phyloP scores from a whole-genome alignment of 257 asterid genomes.

The Petunia axillaris region DNA sequence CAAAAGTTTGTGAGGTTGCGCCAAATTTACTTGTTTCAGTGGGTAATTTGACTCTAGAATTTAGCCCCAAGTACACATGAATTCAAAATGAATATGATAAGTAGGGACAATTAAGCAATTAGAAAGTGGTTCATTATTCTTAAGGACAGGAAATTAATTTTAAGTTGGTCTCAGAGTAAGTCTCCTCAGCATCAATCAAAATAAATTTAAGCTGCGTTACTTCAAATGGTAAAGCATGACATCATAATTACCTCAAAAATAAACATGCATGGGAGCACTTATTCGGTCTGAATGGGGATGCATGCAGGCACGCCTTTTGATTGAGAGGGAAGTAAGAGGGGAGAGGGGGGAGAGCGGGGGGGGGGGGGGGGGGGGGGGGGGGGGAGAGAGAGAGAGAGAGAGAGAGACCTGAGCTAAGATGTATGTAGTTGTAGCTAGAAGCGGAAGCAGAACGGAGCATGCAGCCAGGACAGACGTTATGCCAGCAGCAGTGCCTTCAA shows the following conservation, averaged over 20 bases:
- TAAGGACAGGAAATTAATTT: neutral
- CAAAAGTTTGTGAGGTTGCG: neutral
- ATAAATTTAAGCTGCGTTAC: neutral
- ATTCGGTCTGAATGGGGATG: neutral
- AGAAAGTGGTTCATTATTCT: neutral
- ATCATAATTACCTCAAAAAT: neutral
- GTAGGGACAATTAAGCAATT: neutral
- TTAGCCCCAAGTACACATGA: neutral
- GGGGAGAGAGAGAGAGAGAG: slow-evolving; percentile 34
- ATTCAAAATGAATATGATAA: neutral
- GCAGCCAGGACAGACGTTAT: slow-evolving; percentile 92
- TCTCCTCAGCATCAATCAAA: neutral
- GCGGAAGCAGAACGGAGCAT: slow-evolving; percentile 84
- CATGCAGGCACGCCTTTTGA: neutral
- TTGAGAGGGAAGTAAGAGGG: neutral
- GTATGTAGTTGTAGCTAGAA: slow-evolving; percentile 78
- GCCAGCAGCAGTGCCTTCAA: slow-evolving; percentile 99
- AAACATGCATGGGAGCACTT: neutral
- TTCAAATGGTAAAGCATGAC: neutral
- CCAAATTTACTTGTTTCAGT: neutral
- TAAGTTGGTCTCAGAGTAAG: slow-evolving; percentile 1
- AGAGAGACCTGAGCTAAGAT: slow-evolving; percentile 73
- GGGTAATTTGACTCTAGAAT: neutral
- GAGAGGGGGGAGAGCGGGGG: too few species aligned
- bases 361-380: too few species aligned